Conservation (phyloP, 495 filamentous ascomycete species). For the Zalerion maritima region DNA sequence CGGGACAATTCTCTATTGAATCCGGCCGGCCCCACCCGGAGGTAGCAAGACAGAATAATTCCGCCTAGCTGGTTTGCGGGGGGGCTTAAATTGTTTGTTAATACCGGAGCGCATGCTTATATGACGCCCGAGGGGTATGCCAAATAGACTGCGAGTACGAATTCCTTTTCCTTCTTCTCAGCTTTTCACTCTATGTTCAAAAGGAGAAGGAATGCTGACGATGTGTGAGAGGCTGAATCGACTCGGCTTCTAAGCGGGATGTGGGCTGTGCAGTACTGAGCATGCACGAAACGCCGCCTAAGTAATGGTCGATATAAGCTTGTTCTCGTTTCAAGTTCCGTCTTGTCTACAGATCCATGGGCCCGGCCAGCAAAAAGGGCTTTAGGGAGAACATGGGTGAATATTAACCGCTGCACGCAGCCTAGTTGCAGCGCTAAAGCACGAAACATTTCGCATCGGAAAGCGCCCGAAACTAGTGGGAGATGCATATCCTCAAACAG, state of each 20-base stretch:
- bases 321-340: constrained; percentile 5
- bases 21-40: constrained; percentile 39
- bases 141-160: constrained; percentile 38
- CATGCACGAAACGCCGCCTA: no score
- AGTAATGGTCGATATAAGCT: constrained; percentile 13
- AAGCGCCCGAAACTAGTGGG: no score
- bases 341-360: neutral
- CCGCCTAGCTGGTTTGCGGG: constrained; percentile 45
- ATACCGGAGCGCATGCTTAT: constrained; percentile 44
- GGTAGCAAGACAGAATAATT: constrained; percentile 36
- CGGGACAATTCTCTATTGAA: constrained; percentile 45
- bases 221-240: constrained; percentile 15
- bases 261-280: no score
- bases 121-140: constrained; percentile 41
- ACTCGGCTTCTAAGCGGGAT: no score
- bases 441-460: no score
- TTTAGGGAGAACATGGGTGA: no score
- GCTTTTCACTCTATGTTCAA: neutral
- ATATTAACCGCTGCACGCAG: no score
- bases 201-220: constrained; percentile 5
- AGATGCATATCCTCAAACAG: no score
- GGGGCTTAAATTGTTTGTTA: constrained; percentile 39
- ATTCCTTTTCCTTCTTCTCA: neutral
- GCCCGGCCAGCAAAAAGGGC: no score
- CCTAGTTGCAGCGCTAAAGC: no score